Evolutionary conservation across 1,284 basidiomycete species (phyloP).

Genomic region (Cryptococcus amylolentus): DNA sequence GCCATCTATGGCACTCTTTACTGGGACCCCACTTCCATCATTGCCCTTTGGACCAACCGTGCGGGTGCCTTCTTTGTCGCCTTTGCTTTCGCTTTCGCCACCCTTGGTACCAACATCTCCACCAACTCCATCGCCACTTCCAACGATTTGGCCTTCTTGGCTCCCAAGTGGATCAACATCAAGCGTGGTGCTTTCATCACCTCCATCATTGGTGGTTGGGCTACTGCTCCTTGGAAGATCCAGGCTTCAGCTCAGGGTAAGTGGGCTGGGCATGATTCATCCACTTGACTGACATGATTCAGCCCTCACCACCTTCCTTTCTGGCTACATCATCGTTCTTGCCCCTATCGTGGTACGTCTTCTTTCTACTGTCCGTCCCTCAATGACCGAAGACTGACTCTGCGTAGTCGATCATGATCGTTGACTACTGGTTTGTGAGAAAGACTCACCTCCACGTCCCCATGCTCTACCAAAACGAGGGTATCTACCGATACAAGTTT

Average conservation of each 20-base stretch:
- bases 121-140: slow-evolving; percentile 67
- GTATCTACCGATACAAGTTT: slow-evolving; percentile 42
- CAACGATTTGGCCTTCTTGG: slow-evolving; percentile 67
- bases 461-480: slow-evolving; percentile 44
- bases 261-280: not conserved
- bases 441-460: slow-evolving; percentile 35
- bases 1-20: slow-evolving; percentile 39
- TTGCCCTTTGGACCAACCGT: slow-evolving; percentile 48
- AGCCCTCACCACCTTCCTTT: slow-evolving; percentile 44
- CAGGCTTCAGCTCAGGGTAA: slow-evolving; percentile 32
- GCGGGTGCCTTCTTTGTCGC: slow-evolving; percentile 74
- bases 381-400: not conserved
- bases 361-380: not conserved
- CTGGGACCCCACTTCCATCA: slow-evolving; percentile 62
- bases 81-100: slow-evolving; percentile 64
- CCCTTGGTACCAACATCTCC: slow-evolving; percentile 69
- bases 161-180: slow-evolving; percentile 64
- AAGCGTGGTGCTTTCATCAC: slow-evolving; percentile 69
- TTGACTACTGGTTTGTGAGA: slow-evolving; percentile 43
- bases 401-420: slow-evolving; percentile 34
- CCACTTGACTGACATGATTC: not conserved
- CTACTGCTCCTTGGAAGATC: slow-evolving; percentile 45
- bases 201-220: slow-evolving; percentile 68
- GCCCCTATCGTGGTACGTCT: slow-evolving; percentile 30
- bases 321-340: slow-evolving; percentile 45